Conservation (phyloP, 192 early-diverging fungal species). For the Mycoemilia scoparia region DNA sequence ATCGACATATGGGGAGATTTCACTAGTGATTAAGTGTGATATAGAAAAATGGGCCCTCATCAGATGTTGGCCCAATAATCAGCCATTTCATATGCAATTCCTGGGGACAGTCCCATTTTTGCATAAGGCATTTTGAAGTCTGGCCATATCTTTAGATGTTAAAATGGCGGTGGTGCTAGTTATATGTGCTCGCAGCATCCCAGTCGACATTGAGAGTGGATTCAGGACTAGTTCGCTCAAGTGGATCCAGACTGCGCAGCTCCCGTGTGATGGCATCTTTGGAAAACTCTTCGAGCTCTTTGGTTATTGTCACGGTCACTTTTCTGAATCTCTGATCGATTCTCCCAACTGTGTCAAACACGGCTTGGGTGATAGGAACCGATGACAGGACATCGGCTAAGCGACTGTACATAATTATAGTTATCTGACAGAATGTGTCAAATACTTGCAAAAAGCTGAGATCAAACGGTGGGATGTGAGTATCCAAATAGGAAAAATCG, state of each 20-base stretch:
- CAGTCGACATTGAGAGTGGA: conserved; percentile 26
- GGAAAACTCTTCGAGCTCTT: conserved; percentile 43
- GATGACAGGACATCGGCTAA: conserved; percentile 22
- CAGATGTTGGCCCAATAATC: too few species aligned
- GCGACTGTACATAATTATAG: conserved; percentile 38
- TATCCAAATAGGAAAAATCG: conserved; percentile 30
- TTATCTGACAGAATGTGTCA: conserved; percentile 43
- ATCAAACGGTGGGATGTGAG: conserved; percentile 38
- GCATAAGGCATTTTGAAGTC: too few species aligned
- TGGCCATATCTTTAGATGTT: too few species aligned
- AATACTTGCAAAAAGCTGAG: conserved; percentile 49
- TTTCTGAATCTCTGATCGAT: conserved; percentile 49
- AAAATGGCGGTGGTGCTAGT: too few species aligned
- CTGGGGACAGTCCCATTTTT: too few species aligned
- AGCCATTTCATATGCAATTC: too few species aligned
- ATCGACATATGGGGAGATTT: too few species aligned
- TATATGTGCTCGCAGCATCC: conserved; percentile 25
- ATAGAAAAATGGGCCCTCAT: too few species aligned
- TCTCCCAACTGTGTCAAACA: conserved; percentile 43
- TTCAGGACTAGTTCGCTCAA: conserved; percentile 25
- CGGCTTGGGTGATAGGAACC: conserved; percentile 24
- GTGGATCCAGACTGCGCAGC: conserved; percentile 37
- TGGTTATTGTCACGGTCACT: conserved; percentile 39
- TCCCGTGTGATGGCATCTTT: conserved; percentile 41
- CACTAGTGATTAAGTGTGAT: too few species aligned